These are phyloP conservation scores for Trichoderma polysporum DNA, from an alignment of 2,329 filamentous ascomycete genomes.

Conservation along the genomic window DNA sequence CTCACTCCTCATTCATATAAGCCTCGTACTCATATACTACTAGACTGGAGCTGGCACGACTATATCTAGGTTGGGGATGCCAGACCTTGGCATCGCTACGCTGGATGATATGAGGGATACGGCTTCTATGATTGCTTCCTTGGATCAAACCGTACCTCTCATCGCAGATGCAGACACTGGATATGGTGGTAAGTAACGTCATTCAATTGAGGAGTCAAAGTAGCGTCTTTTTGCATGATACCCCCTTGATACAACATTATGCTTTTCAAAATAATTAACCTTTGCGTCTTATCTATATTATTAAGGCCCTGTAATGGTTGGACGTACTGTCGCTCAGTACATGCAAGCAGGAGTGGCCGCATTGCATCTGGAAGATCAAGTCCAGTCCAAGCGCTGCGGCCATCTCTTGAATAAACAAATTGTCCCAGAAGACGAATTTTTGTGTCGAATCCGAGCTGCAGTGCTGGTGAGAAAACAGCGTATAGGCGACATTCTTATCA, in stretches of 20 bases:
- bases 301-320: constrained; percentile 46
- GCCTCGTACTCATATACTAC: neutral
- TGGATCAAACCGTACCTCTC: constrained; percentile 55
- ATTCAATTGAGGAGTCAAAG: neutral
- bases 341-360: constrained; percentile 56
- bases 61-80: constrained; percentile 59
- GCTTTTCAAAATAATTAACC: neutral
- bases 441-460: constrained; percentile 58
- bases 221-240: neutral
- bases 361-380: constrained; percentile 63
- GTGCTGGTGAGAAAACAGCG: constrained; percentile 42
- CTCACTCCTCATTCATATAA: neutral
- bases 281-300: neutral
- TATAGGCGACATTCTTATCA: constrained; percentile 57
- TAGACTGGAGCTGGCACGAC: constrained; percentile 63
- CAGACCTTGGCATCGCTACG: constrained; percentile 62
- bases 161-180: constrained; percentile 63
- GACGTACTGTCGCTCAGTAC: constrained; percentile 54
- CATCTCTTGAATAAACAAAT: constrained; percentile 62
- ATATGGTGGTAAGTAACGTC: constrained; percentile 45
- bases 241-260: neutral
- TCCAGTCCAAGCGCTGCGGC: constrained; percentile 64
- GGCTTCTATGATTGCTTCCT: constrained; percentile 63
- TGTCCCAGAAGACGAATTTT: constrained; percentile 50
- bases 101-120: constrained; percentile 63